phyloP scores from a whole-genome alignment of 192 early-diverging fungal genomes.

The Linnemannia schmuckeri region DNA sequence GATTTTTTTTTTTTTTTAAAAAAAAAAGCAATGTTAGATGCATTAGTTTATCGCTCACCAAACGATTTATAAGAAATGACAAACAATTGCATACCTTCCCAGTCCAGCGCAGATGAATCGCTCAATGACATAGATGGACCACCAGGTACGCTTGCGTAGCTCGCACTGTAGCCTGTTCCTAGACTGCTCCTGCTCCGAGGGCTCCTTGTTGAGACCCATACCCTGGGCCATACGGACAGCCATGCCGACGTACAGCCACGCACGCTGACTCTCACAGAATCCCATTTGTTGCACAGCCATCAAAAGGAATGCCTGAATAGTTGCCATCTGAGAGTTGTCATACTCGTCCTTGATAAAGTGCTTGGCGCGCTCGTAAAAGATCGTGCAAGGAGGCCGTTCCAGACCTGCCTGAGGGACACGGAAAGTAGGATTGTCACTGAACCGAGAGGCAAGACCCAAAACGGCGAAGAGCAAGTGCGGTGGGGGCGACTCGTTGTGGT shows the following conservation, averaged over 20 bases:
- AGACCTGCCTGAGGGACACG: conserved; percentile 61
- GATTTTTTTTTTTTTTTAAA: conserved; percentile 19
- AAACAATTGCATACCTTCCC: conserved; percentile 60
- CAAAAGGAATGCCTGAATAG: conserved; percentile 75
- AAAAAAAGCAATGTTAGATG: conserved; percentile 30
- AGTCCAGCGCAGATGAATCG: conserved; percentile 73
- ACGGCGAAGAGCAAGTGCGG: conserved; percentile 66
- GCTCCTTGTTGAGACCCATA: conserved; percentile 77
- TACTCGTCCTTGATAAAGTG: conserved; percentile 78
- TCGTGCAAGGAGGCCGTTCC: conserved; percentile 43
- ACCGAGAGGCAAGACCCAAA: conserved; percentile 65
- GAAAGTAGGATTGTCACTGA: conserved; percentile 58
- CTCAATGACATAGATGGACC: conserved; percentile 83
- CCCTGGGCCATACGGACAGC: conserved; percentile 77
- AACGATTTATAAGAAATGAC: background rate
- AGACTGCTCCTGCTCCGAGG: conserved; percentile 60
- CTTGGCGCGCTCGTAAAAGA: conserved; percentile 80
- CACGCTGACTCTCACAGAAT: conserved; percentile 71
- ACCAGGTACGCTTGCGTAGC: conserved; percentile 77
- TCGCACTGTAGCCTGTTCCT: conserved; percentile 65
- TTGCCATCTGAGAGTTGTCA: conserved; percentile 68
- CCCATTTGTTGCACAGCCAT: conserved; percentile 80
- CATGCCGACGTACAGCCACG: conserved; percentile 83
- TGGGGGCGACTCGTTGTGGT: conserved; percentile 43
- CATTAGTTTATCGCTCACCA: background rate